phyloP scores from a whole-genome alignment of 345 rosid genomes.

The Rhodamnia rubescens region DNA sequence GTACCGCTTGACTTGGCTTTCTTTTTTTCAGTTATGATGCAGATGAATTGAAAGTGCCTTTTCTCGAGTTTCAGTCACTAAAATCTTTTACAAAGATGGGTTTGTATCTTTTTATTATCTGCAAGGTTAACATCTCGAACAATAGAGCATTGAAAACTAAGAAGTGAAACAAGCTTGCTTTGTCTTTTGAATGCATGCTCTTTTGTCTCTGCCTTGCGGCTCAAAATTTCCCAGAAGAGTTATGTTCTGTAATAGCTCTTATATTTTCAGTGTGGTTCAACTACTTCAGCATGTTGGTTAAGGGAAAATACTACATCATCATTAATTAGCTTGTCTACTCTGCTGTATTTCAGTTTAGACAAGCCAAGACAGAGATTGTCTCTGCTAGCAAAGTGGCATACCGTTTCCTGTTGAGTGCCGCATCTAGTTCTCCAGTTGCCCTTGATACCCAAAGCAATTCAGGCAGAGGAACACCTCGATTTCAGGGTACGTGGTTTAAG shows the following conservation, averaged over 20 bases:
- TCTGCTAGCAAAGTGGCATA: conserved; percentile 97
- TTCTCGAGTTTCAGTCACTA: neutral
- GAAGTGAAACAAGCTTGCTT: neutral
- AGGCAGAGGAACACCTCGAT: conserved; percentile 44
- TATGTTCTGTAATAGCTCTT: neutral
- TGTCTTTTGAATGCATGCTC: neutral
- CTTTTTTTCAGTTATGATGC: neutral
- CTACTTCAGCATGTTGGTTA: neutral
- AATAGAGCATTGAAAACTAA: neutral
- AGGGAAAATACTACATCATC: neutral
- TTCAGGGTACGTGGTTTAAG: conserved; percentile 78
- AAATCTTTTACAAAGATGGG: neutral
- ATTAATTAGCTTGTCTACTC: neutral
- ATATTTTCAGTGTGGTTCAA: neutral
- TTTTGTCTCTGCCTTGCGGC: neutral
- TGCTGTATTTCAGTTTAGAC: conserved; percentile 55
- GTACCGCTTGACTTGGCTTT: neutral
- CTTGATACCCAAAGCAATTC: conserved; percentile 47
- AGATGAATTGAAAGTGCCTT: neutral
- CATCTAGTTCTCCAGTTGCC: conserved; percentile 21
- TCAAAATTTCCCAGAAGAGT: neutral
- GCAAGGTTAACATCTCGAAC: neutral
- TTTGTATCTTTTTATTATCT: neutral
- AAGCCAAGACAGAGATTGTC: conserved; percentile 89
- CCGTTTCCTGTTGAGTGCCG: conserved; percentile 61